Conservation (phyloP, 2,329 filamentous ascomycete species). For the Alternaria brassicae region DNA sequence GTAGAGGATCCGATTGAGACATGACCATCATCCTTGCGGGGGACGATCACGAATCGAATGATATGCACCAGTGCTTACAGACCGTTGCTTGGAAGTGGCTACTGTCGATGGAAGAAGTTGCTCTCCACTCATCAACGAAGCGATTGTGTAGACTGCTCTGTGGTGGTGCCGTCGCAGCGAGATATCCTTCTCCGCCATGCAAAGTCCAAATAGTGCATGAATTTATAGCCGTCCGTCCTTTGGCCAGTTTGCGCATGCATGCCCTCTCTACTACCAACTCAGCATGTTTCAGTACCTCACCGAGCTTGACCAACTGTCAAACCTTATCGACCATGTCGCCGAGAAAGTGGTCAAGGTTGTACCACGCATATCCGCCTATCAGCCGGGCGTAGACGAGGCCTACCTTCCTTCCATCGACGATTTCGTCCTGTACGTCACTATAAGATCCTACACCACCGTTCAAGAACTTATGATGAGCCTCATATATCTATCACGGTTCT, state of each 20-base stretch:
- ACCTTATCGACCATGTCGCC: conserved; percentile 80
- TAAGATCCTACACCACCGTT: conserved; percentile 92
- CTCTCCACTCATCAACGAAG: not conserved
- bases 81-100: not conserved
- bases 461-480: conserved; percentile 95
- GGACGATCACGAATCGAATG: not conserved
- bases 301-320: conserved; percentile 72
- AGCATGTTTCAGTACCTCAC: not conserved
- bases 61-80: not conserved
- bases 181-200: not conserved
- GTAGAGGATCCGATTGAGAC: not conserved
- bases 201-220: not conserved
- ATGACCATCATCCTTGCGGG: not conserved
- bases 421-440: conserved; percentile 89
- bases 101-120: not conserved
- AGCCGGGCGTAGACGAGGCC: conserved; percentile 57
- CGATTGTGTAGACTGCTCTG: not conserved
- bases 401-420: conserved; percentile 78
- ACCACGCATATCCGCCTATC: conserved; percentile 67
- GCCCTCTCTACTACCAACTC: not conserved
- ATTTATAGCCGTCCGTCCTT: conserved; percentile 1
- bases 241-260: not conserved
- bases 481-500: conserved; percentile 86
- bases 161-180: not conserved
- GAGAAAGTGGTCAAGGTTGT: conserved; percentile 77